phyloP scores from a whole-genome alignment of 225 moss, liverwort and hornwort genomes.

The Pleurozium schreberi region DNA sequence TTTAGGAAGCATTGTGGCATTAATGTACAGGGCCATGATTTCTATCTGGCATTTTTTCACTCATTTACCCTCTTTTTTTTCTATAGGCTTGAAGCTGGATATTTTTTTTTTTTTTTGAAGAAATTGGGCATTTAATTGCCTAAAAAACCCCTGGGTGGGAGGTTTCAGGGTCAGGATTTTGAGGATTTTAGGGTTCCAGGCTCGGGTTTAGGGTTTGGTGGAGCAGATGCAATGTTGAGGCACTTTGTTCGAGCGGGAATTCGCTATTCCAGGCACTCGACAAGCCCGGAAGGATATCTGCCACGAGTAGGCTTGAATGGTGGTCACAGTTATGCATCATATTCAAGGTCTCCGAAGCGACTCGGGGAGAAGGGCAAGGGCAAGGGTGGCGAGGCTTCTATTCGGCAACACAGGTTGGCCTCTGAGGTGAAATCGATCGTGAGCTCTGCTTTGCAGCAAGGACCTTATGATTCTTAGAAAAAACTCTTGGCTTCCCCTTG shows the following conservation, averaged over 20 bases:
- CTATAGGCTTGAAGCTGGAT: too few relatives aligned
- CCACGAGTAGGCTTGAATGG: not conserved
- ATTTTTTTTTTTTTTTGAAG: too few relatives aligned
- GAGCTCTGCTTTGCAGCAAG: slow-evolving; percentile 56
- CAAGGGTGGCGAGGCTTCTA: slow-evolving; percentile 20
- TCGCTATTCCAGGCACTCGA: not conserved
- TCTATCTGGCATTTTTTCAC: too few relatives aligned
- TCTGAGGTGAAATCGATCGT: slow-evolving; percentile 58
- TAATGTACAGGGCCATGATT: too few relatives aligned
- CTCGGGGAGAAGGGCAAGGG: not conserved
- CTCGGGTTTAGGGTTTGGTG: not conserved
- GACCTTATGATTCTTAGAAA: slow-evolving; percentile 16
- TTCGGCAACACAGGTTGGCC: slow-evolving; percentile 68
- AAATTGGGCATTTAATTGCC: too few relatives aligned
- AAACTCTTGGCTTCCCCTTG: not conserved
- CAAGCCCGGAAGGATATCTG: not conserved
- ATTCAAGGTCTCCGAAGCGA: slow-evolving; percentile 3
- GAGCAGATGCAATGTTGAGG: slow-evolving; percentile 20
- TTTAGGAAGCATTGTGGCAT: too few relatives aligned
- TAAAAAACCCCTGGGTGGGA: too few relatives aligned
- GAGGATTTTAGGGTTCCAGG: not conserved
- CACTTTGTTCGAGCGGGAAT: not conserved
- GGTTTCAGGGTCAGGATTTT: not conserved
- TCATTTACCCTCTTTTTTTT: too few relatives aligned
- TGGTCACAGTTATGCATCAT: not conserved